Conservation (phyloP, 768 basidiomycete genomes). For the Lactarius evosmus region DNA sequence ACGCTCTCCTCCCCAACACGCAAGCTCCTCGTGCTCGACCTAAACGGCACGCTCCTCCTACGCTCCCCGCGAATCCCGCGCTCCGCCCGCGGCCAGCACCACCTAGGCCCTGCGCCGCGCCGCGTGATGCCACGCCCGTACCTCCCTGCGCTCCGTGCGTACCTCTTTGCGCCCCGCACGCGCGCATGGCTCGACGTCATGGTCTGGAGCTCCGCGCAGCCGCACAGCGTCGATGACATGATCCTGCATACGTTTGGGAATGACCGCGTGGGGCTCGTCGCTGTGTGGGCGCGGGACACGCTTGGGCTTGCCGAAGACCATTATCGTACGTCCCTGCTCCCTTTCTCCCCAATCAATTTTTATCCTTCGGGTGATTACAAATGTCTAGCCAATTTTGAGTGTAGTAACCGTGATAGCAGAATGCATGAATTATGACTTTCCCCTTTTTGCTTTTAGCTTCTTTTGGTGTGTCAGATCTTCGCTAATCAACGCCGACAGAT, state of each 20-base stretch:
- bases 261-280: slow-evolving; percentile 43
- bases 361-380: slow-evolving; percentile 4
- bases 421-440: background rate
- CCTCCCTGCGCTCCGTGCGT: slow-evolving; percentile 55
- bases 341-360: background rate
- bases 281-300: slow-evolving; percentile 78
- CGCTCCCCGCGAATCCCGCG: slow-evolving; percentile 44
- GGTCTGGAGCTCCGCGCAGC: slow-evolving; percentile 88
- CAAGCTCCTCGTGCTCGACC: slow-evolving; percentile 71
- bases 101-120: slow-evolving; percentile 32
- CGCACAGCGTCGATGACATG: slow-evolving; percentile 76
- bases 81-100: background rate
- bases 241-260: slow-evolving; percentile 56
- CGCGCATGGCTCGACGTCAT: slow-evolving; percentile 72
- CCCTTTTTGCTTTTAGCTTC: slow-evolving; percentile 10
- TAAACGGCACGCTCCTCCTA: slow-evolving; percentile 71
- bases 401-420: slow-evolving; percentile 26
- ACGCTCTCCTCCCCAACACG: slow-evolving; percentile 36
- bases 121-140: slow-evolving; percentile 61
- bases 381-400: background rate
- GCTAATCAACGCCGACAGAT: slow-evolving; percentile 20
- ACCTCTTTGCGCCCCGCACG: slow-evolving; percentile 61
- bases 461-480: slow-evolving; percentile 20
- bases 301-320: slow-evolving; percentile 58
- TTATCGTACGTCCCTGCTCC: slow-evolving; percentile 56